phyloP scores from a whole-genome alignment of 139 green algal species.

The Astrephomene gubernaculifera region DNA sequence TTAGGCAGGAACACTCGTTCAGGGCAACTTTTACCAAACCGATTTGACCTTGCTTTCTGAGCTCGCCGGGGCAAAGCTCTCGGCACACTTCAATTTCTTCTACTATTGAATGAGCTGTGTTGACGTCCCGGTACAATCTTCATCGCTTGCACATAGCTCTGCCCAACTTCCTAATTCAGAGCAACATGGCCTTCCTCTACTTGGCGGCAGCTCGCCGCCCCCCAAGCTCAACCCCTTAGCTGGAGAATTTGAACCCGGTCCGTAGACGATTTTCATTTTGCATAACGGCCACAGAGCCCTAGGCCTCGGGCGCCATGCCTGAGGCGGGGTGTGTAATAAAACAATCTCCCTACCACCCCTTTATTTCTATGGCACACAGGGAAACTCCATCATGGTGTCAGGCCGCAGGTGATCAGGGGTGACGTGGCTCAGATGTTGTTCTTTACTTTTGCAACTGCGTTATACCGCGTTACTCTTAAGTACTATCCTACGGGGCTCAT shows the following conservation, averaged over 20 bases:
- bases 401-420: not conserved
- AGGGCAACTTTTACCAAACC: not conserved
- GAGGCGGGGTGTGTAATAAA: no score
- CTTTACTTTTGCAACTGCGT: not conserved
- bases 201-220: conserved; percentile 16
- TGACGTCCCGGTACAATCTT: conserved; percentile 13
- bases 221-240: conserved; percentile 12
- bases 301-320: not conserved
- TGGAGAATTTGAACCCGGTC: conserved; percentile 13
- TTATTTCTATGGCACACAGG: not conserved
- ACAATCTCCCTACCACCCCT: not conserved
- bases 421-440: no score
- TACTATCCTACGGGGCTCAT: no score
- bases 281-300: not conserved
- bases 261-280: not conserved
- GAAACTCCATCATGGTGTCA: not conserved
- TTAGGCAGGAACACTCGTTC: no score
- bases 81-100: not conserved
- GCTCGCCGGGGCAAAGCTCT: not conserved
- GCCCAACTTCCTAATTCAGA: not conserved
- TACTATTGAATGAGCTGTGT: conserved; percentile 29
- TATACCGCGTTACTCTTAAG: not conserved
- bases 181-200: conserved; percentile 10
- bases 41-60: not conserved
- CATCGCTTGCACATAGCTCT: not conserved